Evolutionary conservation across 345 rosid species (phyloP).

Genomic region (Adansonia digitata): DNA sequence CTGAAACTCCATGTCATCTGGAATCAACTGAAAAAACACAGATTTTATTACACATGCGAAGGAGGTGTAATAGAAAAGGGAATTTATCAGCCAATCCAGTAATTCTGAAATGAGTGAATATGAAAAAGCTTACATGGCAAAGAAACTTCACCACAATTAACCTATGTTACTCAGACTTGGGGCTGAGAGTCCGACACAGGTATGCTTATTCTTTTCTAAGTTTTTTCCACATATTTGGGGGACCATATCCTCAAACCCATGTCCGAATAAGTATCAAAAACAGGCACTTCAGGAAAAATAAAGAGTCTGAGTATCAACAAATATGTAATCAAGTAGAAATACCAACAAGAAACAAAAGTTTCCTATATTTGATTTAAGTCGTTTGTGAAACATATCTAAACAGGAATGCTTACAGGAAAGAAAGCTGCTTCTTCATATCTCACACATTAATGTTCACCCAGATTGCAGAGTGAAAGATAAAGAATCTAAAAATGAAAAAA

Average conservation of each 20-base stretch:
- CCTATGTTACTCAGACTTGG: too few relatives aligned
- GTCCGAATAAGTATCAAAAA: too few relatives aligned
- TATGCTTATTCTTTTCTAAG: too few relatives aligned
- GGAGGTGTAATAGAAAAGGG: background rate
- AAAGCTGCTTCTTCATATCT: too few relatives aligned
- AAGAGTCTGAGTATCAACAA: background rate
- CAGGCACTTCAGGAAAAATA: too few relatives aligned
- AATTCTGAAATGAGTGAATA: background rate
- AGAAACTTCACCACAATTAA: background rate
- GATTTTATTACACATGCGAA: background rate
- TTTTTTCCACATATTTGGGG: too few relatives aligned
- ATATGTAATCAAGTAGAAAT: background rate
- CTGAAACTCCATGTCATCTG: constrained; percentile 96
- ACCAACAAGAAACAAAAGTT: background rate
- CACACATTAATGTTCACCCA: background rate
- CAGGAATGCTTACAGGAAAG: too few relatives aligned
- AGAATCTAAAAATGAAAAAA: background rate
- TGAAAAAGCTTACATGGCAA: background rate
- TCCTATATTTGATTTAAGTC: background rate
- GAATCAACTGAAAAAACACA: constrained; percentile 53
- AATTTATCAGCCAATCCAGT: background rate
- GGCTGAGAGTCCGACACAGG: too few relatives aligned
- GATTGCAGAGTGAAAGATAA: background rate
- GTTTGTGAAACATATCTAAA: background rate
- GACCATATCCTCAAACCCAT: too few relatives aligned